Base-by-base conservation (phyloP, 805 yeast genomes). In the Hanseniaspora valbyensis region DNA sequence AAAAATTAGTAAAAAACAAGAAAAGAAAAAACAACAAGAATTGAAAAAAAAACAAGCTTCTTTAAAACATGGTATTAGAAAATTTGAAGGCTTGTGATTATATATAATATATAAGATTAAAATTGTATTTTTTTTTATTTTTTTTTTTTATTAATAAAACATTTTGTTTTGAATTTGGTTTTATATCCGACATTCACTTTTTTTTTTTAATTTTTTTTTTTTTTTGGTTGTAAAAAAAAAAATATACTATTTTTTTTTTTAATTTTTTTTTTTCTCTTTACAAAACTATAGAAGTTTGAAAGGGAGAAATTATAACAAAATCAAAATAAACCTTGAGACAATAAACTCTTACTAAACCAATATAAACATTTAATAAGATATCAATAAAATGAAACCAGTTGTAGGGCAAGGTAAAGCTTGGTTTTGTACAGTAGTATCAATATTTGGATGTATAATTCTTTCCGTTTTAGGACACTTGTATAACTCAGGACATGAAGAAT, bases 381-480 rank as follows among this genome's bases (percentile, higher is more conserved):
- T n/a, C n/a, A n/a, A n/a, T n/a, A n/a, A n/a, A 45, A 72, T 73
- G 77, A 71, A 66, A 58, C 75, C 76, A 43, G 67, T 72, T 48
- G 76, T 72, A 24, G 71, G 76, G 83, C 70, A 92, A 44, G 84
- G 80, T 25, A 81, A 85, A 61, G 97, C 98, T 22, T 90, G 95
- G 85, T 87, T 85, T 66, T 90, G 98, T 65, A 90, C 97, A 41
- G 75, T 90, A 38, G 72, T 92, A 41, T 88, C 96, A 44, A 88
- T 92, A 14, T 90, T 90, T 65, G 98, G 94, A 53, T 80, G 90
- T 30, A 82, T 87, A 42, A 92, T 90, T 52, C 75, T 90, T 43
- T 75, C 94, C 10, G 83, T 85, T 52, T 77, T 90, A 58, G 98
- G 94, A 18, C 77, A 78, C 57, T 73, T 90, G 55, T 90, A 92